Evolutionary conservation across 2,329 filamentous ascomycete species (phyloP), one percentile per base, ranked within the genome.

Genomic region (Ceratocystis huliohia): DNA sequence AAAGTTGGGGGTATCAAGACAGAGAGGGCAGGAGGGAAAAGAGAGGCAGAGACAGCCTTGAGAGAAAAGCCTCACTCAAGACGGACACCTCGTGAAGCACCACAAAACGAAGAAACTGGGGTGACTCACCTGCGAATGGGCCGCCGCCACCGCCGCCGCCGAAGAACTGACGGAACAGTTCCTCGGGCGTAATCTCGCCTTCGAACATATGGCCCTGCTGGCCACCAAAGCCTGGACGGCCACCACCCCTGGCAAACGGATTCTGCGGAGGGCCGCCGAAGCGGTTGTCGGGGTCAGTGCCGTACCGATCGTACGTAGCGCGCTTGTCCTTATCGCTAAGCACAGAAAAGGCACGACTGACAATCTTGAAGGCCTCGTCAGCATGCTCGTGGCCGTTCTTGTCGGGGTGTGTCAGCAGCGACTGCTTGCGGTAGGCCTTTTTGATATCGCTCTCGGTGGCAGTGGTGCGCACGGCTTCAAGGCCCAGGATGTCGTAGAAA

Each of bases 341-440:
- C 64, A 97, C 85, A 71, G 95, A 89, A 75, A 99, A 99, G 17
- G 94, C 94, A 72, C 91, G 84, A 73, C 90, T 89, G 28, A 99
- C 91, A 89, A 96, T 89, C 80, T 99, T 99, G 80, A 99, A 99
- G 41, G 94, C 94, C 79, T 99, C 94, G 75, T 96, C 94, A 66
- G 94, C 93, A 68, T 95, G 86, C 46, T 93, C 87, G 75, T 96
- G 92, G 63, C 92, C 92, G 81, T 99, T 99, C 81, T 99, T 99
- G 80, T 99, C 94, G 69, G 94, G 94, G 80, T 99, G 94, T 68
- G 94, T 99, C 73, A 97, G 81, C 72, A 99, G 79, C 74, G 89
- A 94, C 74, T 95, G 82, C 78, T 96, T 97, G 73, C 93, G 85
- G 78, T 99, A 99, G 5, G 94, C 93, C 80, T 97, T 97, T 77